phyloP scores from a whole-genome alignment of 345 rosid species.

The Sapria himalayana region DNA sequence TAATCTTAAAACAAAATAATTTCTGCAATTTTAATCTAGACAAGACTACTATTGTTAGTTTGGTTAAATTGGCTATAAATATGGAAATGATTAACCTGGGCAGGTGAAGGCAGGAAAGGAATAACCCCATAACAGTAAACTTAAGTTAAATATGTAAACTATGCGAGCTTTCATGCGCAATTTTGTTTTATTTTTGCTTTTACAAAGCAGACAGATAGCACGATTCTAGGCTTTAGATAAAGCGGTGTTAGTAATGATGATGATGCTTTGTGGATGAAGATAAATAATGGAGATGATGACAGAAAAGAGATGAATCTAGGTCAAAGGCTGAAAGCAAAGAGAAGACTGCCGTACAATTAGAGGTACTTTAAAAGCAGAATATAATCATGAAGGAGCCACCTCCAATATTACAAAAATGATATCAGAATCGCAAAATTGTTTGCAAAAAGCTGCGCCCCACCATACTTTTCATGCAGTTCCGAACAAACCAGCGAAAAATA shows the following conservation, averaged over 20 bases:
- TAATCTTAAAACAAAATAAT: too few species aligned
- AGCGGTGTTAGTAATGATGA: conserved; percentile 14
- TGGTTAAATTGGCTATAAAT: too few species aligned
- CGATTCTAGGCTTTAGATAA: conserved; percentile 5
- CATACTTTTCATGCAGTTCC: conserved; percentile 16
- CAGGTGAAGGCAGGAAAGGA: too few species aligned
- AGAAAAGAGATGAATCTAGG: conserved; percentile 16
- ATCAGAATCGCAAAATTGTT: conserved; percentile 18
- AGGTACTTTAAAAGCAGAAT: conserved; percentile 21
- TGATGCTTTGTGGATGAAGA: conserved; percentile 12
- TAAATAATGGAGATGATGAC: conserved; percentile 9
- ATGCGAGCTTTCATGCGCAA: too few species aligned
- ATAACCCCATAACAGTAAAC: too few species aligned
- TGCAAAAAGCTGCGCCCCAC: conserved; percentile 13
- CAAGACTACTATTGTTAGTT: too few species aligned
- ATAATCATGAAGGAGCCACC: conserved; percentile 17
- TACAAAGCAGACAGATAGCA: too few species aligned
- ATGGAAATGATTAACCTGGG: too few species aligned
- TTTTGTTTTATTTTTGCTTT: too few species aligned
- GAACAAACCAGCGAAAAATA: conserved; percentile 7
- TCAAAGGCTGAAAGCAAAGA: conserved; percentile 24
- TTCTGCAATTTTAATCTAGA: too few species aligned
- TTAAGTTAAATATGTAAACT: too few species aligned
- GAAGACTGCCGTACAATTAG: conserved; percentile 10
- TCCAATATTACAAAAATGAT: conserved; percentile 21